Evolutionary conservation across 371 early-diverging fungal genomes (phyloP).

Genomic region (Fennellomyces sp.): DNA sequence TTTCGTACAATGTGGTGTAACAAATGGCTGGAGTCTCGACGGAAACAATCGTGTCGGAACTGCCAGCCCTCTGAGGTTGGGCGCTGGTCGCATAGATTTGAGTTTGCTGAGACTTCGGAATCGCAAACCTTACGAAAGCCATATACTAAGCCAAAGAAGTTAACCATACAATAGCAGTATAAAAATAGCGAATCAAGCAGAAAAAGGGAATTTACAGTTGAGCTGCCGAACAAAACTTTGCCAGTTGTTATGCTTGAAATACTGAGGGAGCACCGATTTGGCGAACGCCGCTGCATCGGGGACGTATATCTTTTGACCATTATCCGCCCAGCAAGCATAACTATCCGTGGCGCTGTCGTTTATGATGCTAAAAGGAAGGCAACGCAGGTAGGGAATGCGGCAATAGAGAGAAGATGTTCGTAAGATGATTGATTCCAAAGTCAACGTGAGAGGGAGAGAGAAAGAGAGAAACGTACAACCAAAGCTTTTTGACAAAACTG

Average conservation of each 20-base stretch:
- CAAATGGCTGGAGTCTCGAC: slow-evolving; percentile 3
- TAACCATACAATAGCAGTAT: not conserved
- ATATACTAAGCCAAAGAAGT: slow-evolving; percentile 16
- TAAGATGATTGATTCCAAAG: not conserved
- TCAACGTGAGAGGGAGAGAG: not conserved
- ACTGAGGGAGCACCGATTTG: slow-evolving; percentile 79
- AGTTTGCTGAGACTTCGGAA: not conserved
- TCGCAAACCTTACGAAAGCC: slow-evolving; percentile 22
- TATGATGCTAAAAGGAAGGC: slow-evolving; percentile 57
- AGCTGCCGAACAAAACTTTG: slow-evolving; percentile 94
- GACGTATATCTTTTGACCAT: slow-evolving; percentile 74
- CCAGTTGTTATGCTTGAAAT: slow-evolving; percentile 94
- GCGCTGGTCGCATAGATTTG: not conserved
- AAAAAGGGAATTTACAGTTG: slow-evolving; percentile 47
- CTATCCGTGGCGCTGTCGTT: slow-evolving; percentile 65
- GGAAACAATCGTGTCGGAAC: slow-evolving; percentile 16
- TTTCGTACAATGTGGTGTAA: slow-evolving; percentile 8
- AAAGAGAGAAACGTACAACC: slow-evolving; percentile 46
- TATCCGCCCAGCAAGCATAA: slow-evolving; percentile 74
- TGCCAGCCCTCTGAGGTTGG: slow-evolving; percentile 7
- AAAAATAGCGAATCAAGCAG: not conserved
- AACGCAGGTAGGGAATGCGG: not conserved
- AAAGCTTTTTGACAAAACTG: slow-evolving; percentile 70
- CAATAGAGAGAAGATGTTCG: not conserved
- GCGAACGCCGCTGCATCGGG: slow-evolving; percentile 77